Conservation (phyloP, 1,284 basidiomycete genomes). For the Sphaerobolus stellatus region DNA sequence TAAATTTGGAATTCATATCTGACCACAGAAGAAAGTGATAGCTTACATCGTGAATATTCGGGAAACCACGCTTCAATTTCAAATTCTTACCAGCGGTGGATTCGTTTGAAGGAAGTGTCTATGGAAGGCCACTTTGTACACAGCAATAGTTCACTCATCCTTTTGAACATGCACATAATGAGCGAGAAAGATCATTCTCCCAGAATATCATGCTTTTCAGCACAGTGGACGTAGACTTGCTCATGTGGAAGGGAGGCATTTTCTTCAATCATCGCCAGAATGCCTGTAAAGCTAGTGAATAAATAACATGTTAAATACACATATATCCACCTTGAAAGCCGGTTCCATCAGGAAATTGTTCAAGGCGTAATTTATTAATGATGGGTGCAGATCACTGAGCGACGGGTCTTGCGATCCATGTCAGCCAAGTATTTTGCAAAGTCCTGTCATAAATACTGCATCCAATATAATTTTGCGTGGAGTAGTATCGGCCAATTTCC, state of each 20-base stretch:
- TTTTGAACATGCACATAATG: constrained; percentile 21
- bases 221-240: constrained; percentile 14
- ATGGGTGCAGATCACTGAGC: constrained; percentile 26
- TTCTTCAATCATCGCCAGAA: too few species aligned
- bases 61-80: constrained; percentile 26
- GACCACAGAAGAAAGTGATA: not conserved
- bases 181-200: constrained; percentile 11
- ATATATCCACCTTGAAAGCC: constrained; percentile 23
- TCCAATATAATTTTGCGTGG: constrained; percentile 22
- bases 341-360: constrained; percentile 20
- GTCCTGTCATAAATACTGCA: constrained; percentile 20
- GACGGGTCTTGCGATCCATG: not conserved
- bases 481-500: constrained; percentile 27
- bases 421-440: constrained; percentile 20
- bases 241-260: not conserved
- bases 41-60: constrained; percentile 20
- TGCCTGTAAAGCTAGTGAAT: too few species aligned
- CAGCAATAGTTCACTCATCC: constrained; percentile 21
- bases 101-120: constrained; percentile 26
- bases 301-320: not conserved
- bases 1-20: too few species aligned
- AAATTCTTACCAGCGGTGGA: constrained; percentile 25
- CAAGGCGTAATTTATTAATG: constrained; percentile 19
- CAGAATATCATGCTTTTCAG: constrained; percentile 1
- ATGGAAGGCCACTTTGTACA: constrained; percentile 18